phyloP scores from a whole-genome alignment of 495 filamentous ascomycete genomes.

The Trichoderma virens region DNA sequence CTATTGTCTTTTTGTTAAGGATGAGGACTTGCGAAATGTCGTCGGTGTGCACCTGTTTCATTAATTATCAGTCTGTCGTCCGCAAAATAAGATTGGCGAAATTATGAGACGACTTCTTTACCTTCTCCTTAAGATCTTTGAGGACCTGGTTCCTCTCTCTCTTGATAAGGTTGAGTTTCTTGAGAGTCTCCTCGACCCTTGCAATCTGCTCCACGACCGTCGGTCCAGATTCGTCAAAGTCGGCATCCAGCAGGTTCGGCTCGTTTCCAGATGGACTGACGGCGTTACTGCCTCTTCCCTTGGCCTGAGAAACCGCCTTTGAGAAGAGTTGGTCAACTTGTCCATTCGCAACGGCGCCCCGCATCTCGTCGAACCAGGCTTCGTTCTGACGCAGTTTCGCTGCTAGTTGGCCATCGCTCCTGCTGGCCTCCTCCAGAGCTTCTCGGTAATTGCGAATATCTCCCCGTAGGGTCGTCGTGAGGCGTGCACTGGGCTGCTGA shows the following conservation, averaged over 20 bases:
- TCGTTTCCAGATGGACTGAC: conserved; percentile 58
- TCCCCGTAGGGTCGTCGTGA: conserved; percentile 78
- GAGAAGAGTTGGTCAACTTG: conserved; percentile 88
- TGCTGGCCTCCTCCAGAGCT: conserved; percentile 80
- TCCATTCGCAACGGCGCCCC: conserved; percentile 75
- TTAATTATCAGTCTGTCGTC: conserved; percentile 21
- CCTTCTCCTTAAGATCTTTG: conserved; percentile 96
- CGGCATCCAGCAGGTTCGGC: conserved; percentile 79
- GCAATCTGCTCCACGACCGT: conserved; percentile 86
- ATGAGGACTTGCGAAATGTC: conserved; percentile 97
- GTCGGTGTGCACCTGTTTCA: conserved; percentile 73
- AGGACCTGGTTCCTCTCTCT: conserved; percentile 82
- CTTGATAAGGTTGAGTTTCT: conserved; percentile 87
- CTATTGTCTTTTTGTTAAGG: conserved; percentile 90
- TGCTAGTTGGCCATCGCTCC: conserved; percentile 81
- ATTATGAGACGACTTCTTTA: conserved; percentile 29
- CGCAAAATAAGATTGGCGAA: background rate
- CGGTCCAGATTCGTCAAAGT: conserved; percentile 69
- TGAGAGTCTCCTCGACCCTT: conserved; percentile 82
- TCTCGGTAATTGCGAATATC: conserved; percentile 82
- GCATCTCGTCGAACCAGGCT: conserved; percentile 91
- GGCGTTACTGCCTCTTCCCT: conserved; percentile 43
- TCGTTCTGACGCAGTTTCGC: conserved; percentile 77
- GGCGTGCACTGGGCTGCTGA: conserved; percentile 84
- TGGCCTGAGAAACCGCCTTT: conserved; percentile 61